These are phyloP conservation scores for Miscanthus lutarioriparius DNA, from an alignment of 176 grass and related monocot genomes.

Conservation along the genomic window DNA sequence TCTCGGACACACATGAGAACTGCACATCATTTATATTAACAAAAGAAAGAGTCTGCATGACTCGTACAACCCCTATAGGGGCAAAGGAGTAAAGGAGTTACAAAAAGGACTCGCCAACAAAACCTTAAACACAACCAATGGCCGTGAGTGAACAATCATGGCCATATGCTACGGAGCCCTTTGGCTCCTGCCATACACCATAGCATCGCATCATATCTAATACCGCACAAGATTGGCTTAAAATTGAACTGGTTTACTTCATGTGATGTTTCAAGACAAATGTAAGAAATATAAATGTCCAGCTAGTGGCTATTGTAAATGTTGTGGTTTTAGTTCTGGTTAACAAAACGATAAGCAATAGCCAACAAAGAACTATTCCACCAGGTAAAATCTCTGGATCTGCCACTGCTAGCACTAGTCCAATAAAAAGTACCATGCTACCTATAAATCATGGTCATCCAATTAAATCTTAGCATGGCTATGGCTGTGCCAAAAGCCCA, in stretches of 20 bases:
- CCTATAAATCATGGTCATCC: not conserved
- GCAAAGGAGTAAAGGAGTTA: not conserved
- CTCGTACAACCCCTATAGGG: not conserved
- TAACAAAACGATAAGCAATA: not conserved
- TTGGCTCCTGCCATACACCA: not conserved
- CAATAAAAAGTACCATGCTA: constrained; percentile 17
- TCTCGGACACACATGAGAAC: not conserved
- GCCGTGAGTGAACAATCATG: not conserved
- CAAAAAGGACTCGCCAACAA: no score
- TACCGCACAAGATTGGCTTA: not conserved
- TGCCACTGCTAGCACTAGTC: constrained; percentile 5
- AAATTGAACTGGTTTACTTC: constrained; percentile 22
- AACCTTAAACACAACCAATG: no score
- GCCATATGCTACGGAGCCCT: not conserved
- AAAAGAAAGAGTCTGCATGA: not conserved
- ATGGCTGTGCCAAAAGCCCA: constrained; percentile 3
- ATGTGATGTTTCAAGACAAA: constrained; percentile 2
- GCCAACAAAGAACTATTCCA: not conserved
- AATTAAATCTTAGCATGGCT: not conserved
- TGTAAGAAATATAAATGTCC: constrained; percentile 8
- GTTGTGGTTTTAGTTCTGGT: not conserved
- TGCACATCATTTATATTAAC: not conserved
- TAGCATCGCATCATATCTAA: not conserved
- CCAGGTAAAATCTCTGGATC: not conserved
- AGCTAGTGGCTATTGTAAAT: constrained; percentile 8